Base-by-base conservation (phyloP, 192 early-diverging fungal species). In the Jimgerdemannia flammicorona region DNA sequence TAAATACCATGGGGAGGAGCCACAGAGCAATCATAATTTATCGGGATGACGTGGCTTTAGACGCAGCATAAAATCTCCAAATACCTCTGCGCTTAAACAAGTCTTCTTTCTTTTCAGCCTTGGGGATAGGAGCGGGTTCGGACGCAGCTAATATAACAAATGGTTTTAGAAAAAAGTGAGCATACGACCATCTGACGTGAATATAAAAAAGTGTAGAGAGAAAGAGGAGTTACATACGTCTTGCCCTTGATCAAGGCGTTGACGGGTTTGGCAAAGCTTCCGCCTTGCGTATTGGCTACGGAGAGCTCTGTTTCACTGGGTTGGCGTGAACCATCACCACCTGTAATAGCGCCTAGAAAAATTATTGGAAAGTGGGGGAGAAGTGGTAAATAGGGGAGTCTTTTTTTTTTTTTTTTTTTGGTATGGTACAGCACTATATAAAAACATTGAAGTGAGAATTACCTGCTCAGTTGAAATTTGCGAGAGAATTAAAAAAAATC, bases 301-400 rank as follows among this genome's bases (percentile, higher is more conserved):
- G 85, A 91, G 42, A 90, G 83, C 75, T 91, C 91, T 81, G 87
- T 86, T 78, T 92, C 84, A 41, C 77, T 74, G 44, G 85, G 84
- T 64, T 87, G 83, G 49, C 91, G 88, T 11, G 84, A 85, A 2
- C 89, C 90, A 69, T 89, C 87, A 18, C 91, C 93, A 84, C 74
- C 71, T 29, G 66, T 66, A 59, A 80, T 44, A 40, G 79, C 74
- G n/a, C 75, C 29, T 29, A 1, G 29, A 29, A 29, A 29, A 29
- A 29, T 29, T 29, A 29, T 29, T 29, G 29, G 29, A 0, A 29
- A 29, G 29, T 29, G 29, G 29, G 29, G 29, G 29, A 29, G 1
- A 29, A 0, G 29, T 1, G 29, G 29, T 29, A 29, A 29, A 29
- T 29, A 29, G 29, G 29, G 29, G 29, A 29, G 29, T 29, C 29